Conservation (phyloP, 495 filamentous ascomycete species). For the Aspergillus asperescens region DNA sequence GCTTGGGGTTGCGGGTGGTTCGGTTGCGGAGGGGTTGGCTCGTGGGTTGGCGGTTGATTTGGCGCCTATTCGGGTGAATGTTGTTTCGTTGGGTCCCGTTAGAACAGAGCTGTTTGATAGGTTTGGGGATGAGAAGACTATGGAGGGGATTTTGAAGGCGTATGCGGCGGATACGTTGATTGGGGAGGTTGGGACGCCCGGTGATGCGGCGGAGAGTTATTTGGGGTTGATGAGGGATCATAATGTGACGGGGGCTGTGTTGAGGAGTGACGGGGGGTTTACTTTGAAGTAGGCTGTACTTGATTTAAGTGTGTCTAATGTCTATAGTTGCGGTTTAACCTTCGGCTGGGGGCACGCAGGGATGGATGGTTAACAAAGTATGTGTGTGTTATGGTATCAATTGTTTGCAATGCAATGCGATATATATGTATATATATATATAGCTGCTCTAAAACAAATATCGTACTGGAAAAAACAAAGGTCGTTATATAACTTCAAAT, state of each 20-base stretch:
- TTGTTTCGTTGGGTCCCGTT: constrained; percentile 51
- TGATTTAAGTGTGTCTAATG: not conserved
- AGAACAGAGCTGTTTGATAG: constrained; percentile 47
- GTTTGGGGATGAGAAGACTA: constrained; percentile 18
- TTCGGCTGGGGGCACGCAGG: no score
- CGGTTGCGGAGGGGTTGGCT: constrained; percentile 36
- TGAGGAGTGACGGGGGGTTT: constrained; percentile 37
- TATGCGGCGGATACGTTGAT: constrained; percentile 25
- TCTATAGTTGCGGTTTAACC: no score
- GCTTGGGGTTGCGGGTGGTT: constrained; percentile 29
- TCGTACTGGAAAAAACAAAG: no score
- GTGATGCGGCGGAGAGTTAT: constrained; percentile 62
- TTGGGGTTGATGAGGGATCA: constrained; percentile 58
- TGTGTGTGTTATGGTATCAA: no score
- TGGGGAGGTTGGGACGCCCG: constrained; percentile 42
- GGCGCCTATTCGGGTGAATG: constrained; percentile 55
- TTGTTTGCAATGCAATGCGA: no score
- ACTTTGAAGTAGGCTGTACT: constrained; percentile 15
- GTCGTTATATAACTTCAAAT: no score
- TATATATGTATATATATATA: no score
- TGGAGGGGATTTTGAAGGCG: constrained; percentile 22
- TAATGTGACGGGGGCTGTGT: constrained; percentile 44
- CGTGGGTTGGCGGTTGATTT: constrained; percentile 53
- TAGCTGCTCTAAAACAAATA: no score
- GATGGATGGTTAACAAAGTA: no score